Percentiles rank a stretch among this genome's conserved stretches.
These are phyloP conservation scores for Colletotrichum orchidophilum DNA, from an alignment of 2,329 filamentous ascomycete species.

Conservation along the genomic window DNA sequence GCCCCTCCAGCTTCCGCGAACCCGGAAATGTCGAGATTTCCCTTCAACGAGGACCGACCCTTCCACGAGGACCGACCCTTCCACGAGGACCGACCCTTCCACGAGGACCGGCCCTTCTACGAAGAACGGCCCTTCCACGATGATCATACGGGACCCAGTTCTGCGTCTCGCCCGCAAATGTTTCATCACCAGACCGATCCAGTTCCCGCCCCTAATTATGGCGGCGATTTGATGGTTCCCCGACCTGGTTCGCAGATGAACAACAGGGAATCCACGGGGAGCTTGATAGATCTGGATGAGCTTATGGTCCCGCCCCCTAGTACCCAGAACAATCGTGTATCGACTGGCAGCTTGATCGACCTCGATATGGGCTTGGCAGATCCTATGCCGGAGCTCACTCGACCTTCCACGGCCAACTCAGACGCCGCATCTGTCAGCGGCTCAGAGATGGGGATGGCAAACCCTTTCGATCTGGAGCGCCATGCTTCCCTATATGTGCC, in stretches of 20 bases:
- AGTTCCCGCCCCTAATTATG: constrained; percentile 42
- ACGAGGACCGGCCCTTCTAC: constrained; percentile 31
- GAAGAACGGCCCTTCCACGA: constrained; percentile 34
- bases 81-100: constrained; percentile 47
- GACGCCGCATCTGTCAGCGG: constrained; percentile 65
- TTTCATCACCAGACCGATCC: constrained; percentile 64
- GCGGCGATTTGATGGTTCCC: constrained; percentile 27
- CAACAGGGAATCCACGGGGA: constrained; percentile 48
- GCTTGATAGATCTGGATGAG: constrained; percentile 63
- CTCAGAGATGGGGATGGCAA: constrained; percentile 63
- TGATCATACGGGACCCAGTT: constrained; percentile 39
- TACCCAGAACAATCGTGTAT: constrained; percentile 46
- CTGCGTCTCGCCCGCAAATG: constrained; percentile 53
- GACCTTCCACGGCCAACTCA: constrained; percentile 69
- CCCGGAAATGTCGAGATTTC: constrained; percentile 62
- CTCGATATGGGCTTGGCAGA: constrained; percentile 65
- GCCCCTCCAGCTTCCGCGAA: constrained; percentile 62
- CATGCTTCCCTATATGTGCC: constrained; percentile 65
- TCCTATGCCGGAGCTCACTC: constrained; percentile 57
- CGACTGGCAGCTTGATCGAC: constrained; percentile 60
- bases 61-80: constrained; percentile 43
- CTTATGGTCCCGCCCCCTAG: constrained; percentile 47
- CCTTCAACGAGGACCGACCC: constrained; percentile 44
- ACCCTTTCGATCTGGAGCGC: constrained; percentile 72
- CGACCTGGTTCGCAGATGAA: constrained; percentile 44